Evolutionary conservation across 23 red algal genomes (phyloP).

Genomic region (Rhodosorus marinus): DNA sequence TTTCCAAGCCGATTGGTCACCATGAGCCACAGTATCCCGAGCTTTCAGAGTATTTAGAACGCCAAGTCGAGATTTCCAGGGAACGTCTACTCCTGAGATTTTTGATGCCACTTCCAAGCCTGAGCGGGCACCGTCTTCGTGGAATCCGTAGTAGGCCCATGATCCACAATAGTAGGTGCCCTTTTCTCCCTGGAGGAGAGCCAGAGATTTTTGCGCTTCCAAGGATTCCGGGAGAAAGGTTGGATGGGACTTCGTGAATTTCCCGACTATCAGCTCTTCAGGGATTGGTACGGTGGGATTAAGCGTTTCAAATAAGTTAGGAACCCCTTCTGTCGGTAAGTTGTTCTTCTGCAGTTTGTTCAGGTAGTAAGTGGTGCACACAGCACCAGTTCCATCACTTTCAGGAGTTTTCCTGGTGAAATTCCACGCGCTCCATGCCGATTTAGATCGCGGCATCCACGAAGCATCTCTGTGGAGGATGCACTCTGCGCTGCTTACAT

Average conservation of each 20-base stretch:
- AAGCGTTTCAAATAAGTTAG: constrained; percentile 80
- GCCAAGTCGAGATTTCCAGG: too few relatives aligned
- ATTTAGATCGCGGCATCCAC: constrained; percentile 41
- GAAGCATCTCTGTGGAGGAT: constrained; percentile 51
- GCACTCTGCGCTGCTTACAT: constrained; percentile 23
- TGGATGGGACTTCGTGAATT: constrained; percentile 53
- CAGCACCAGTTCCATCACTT: constrained; percentile 5
- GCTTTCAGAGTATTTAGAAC: too few relatives aligned
- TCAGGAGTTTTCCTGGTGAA: constrained; percentile 19
- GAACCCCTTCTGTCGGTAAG: constrained; percentile 7
- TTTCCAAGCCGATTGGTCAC: too few relatives aligned
- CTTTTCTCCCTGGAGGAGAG: constrained; percentile 31
- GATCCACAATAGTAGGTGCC: constrained; percentile 76
- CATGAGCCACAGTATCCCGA: too few relatives aligned
- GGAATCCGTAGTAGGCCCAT: constrained; percentile 86
- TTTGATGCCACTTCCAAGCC: constrained; percentile 46
- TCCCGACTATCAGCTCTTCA: constrained; percentile 23
- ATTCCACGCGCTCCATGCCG: constrained; percentile 80
- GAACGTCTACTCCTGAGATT: background rate
- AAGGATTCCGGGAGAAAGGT: constrained; percentile 46
- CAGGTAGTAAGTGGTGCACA: constrained; percentile 72
- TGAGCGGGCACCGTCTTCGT: constrained; percentile 75
- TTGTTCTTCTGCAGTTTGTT: constrained; percentile 80
- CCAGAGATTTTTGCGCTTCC: constrained; percentile 16
- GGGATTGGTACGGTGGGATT: constrained; percentile 57